phyloP scores from a whole-genome alignment of 2,329 filamentous ascomycete species.

The Aspergillus awamori region DNA sequence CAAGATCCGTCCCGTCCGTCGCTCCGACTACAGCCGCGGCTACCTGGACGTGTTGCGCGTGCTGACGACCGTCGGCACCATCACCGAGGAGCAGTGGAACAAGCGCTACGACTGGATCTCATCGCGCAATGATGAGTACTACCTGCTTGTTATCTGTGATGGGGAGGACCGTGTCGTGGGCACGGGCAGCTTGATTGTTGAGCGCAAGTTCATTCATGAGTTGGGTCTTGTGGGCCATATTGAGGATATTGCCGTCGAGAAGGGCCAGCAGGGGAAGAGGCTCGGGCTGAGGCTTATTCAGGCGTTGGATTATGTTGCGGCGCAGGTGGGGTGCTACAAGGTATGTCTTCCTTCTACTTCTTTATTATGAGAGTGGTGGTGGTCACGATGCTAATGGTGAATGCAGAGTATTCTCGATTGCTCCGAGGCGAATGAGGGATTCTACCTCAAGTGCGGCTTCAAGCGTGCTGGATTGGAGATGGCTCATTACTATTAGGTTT shows the following conservation, averaged over 20 bases:
- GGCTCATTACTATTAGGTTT: conserved; percentile 79
- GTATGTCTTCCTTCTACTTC: conserved; percentile 37
- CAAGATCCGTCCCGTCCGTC: conserved; percentile 76
- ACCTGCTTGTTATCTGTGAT: conserved; percentile 83
- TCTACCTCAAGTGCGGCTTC: conserved; percentile 98
- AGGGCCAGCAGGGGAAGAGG: conserved; percentile 97
- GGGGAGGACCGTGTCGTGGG: conserved; percentile 73
- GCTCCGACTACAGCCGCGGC: conserved; percentile 74
- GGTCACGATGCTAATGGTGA: too few relatives aligned
- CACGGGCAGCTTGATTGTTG: conserved; percentile 85
- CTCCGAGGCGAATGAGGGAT: conserved; percentile 92
- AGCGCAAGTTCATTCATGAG: conserved; percentile 70
- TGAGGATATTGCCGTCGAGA: conserved; percentile 93
- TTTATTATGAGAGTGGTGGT: background rate
- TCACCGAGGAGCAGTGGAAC: conserved; percentile 73
- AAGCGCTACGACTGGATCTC: conserved; percentile 82
- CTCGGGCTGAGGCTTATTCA: conserved; percentile 90
- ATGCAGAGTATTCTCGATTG: conserved; percentile 87
- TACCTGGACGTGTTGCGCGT: conserved; percentile 92
- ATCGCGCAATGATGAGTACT: conserved; percentile 75
- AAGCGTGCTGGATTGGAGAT: conserved; percentile 90
- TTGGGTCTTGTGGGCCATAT: conserved; percentile 78
- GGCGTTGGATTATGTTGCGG: conserved; percentile 84
- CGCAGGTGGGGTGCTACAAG: conserved; percentile 93
- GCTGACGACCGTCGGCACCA: conserved; percentile 88